phyloP scores from a whole-genome alignment of 1,284 basidiomycete species.

The Sanghuangporus weigelae region DNA sequence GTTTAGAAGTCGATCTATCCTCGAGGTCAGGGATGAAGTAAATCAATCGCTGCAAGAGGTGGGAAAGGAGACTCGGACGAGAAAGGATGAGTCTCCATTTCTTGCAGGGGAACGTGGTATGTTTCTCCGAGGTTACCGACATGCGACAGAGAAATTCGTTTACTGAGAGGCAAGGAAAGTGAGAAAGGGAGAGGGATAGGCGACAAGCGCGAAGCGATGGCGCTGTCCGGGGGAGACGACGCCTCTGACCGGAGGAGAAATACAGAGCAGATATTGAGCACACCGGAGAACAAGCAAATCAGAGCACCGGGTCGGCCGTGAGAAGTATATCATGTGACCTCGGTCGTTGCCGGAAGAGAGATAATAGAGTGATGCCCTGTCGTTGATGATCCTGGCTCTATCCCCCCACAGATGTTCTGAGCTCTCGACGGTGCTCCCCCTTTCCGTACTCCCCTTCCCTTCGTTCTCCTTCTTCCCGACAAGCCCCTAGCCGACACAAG shows the following conservation, averaged over 20 bases:
- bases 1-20: background rate
- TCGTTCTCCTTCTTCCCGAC: conserved; percentile 27
- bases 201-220: background rate
- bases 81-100: background rate
- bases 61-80: background rate
- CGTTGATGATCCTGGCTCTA: background rate
- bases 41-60: background rate
- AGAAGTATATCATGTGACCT: background rate
- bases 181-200: background rate
- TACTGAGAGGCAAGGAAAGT: background rate
- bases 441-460: conserved; percentile 24
- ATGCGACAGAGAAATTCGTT: no score
- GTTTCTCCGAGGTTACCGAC: background rate
- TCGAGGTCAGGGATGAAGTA: background rate
- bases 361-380: background rate
- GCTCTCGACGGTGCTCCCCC: conserved; percentile 9
- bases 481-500: conserved; percentile 52
- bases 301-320: background rate
- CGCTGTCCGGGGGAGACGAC: background rate
- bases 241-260: background rate
- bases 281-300: background rate
- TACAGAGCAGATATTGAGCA: background rate
- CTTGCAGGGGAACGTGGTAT: background rate
- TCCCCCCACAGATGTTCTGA: conserved; percentile 12
- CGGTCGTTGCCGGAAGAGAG: conserved; percentile 3